A percentile compares a stretch with the other conserved stretches of the same genome.
These are phyloP conservation scores for Aristolochia californica DNA, from an alignment of 164 flowering plant species.

Conservation along the genomic window DNA sequence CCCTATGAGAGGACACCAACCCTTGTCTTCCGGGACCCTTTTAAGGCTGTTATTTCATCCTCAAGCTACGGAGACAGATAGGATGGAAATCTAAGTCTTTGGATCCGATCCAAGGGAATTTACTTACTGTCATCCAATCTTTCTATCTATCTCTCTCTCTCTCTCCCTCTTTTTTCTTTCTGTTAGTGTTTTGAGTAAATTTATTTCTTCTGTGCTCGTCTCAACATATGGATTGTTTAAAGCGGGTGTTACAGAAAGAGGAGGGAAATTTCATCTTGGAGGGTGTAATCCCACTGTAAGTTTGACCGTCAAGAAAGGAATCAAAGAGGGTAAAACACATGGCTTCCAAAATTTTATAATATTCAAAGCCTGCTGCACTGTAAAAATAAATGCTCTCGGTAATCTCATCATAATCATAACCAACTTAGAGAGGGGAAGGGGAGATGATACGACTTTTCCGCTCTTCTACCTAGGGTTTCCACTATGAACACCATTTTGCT, in stretches of 20 bases:
- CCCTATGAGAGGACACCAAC: conserved; percentile 48
- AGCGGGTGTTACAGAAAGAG: conserved; percentile 5
- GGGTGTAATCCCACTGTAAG: conserved; percentile 27
- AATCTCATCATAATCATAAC: conserved; percentile 24
- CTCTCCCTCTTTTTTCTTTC: not conserved
- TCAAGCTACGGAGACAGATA: conserved; percentile 25
- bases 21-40: conserved; percentile 50
- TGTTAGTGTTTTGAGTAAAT: not conserved
- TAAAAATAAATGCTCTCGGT: conserved; percentile 25
- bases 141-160: not conserved
- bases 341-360: conserved; percentile 14
- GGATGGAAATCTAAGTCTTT: conserved; percentile 22
- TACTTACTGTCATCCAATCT: not conserved
- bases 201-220: too few relatives aligned
- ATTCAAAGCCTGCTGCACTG: conserved; percentile 35
- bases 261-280: conserved; percentile 26
- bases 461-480: too few relatives aligned
- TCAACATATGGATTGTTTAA: conserved; percentile 4
- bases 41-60: conserved; percentile 23
- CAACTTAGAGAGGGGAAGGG: conserved; percentile 9
- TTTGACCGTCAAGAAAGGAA: conserved; percentile 64
- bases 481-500: too few relatives aligned
- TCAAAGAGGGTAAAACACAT: conserved; percentile 50
- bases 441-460: too few relatives aligned
- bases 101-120: not conserved